A percentile compares a stretch with the other conserved stretches of the same genome.
phyloP scores from a whole-genome alignment of 306 rosid species.

The Pachyrhizus erosus region DNA sequence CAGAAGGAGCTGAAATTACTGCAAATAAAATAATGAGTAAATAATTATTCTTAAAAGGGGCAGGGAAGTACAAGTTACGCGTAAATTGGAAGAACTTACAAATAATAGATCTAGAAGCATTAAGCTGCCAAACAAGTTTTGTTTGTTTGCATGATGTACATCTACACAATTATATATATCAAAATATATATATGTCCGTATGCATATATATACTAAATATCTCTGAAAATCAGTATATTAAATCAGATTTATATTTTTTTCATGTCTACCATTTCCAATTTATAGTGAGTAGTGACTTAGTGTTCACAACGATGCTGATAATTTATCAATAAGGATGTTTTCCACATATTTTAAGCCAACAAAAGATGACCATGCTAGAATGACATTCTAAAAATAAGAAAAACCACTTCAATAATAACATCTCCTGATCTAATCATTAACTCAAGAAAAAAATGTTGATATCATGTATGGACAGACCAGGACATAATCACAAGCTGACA shows the following conservation, averaged over 20 bases:
- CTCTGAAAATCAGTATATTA: not conserved
- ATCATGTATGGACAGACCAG: slow-evolving; percentile 4
- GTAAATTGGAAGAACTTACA: slow-evolving; percentile 13
- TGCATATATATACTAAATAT: not conserved
- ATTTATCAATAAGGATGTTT: slow-evolving; percentile 9
- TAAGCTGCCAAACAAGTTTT: slow-evolving; percentile 9
- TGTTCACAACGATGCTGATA: not conserved
- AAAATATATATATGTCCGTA: not conserved
- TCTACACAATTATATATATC: slow-evolving; percentile 21
- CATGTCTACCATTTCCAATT: slow-evolving; percentile 1
- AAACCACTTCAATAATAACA: slow-evolving; percentile 13
- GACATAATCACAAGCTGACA: slow-evolving; percentile 18
- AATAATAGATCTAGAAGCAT: slow-evolving; percentile 8
- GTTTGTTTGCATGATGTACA: slow-evolving; percentile 21
- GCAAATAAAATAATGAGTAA: slow-evolving; percentile 38
- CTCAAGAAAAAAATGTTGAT: not conserved
- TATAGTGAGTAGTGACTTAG: not conserved
- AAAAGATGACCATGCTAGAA: slow-evolving; percentile 18
- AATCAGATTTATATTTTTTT: not conserved
- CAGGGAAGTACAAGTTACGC: slow-evolving; percentile 14
- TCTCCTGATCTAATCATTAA: slow-evolving; percentile 29
- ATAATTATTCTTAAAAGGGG: not conserved
- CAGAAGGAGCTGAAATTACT: slow-evolving; percentile 67
- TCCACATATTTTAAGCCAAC: not conserved
- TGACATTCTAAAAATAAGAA: slow-evolving; percentile 12